Percentiles rank a stretch among this genome's conserved stretches.
Evolutionary conservation across 371 early-diverging fungal species (phyloP).

Genomic region (Lichtheimia corymbifera): DNA sequence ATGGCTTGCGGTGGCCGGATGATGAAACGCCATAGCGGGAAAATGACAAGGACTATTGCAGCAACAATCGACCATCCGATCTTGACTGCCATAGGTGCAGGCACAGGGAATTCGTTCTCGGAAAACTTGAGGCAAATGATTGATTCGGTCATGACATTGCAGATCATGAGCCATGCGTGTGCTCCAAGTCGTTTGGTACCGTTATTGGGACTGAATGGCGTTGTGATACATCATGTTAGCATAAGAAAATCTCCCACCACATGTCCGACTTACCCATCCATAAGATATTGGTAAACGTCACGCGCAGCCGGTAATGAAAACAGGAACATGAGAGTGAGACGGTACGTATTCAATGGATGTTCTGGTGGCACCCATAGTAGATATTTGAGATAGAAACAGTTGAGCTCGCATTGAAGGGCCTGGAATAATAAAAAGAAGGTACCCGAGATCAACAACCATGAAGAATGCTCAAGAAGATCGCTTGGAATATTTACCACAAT

Average conservation of each 20-base stretch:
- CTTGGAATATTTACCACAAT: constrained; percentile 45
- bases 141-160: constrained; percentile 85
- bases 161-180: constrained; percentile 90
- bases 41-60: constrained; percentile 55
- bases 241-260: no score
- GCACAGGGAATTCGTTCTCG: constrained; percentile 79
- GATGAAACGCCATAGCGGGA: constrained; percentile 77
- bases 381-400: constrained; percentile 93
- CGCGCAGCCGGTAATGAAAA: constrained; percentile 85
- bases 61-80: constrained; percentile 76
- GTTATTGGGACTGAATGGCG: constrained; percentile 16
- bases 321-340: constrained; percentile 81
- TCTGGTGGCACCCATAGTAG: constrained; percentile 94
- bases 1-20: constrained; percentile 20
- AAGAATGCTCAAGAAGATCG: no score
- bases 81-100: constrained; percentile 76
- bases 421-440: constrained; percentile 17
- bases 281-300: constrained; percentile 89
- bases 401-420: constrained; percentile 82
- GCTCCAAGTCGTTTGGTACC: constrained; percentile 79
- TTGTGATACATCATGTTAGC: no score
- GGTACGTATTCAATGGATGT: constrained; percentile 79
- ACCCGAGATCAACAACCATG: no score
- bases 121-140: constrained; percentile 90
- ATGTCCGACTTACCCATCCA: constrained; percentile 61